Evolutionary conservation across 768 basidiomycete species (phyloP).

Genomic region (Epithele typhae): DNA sequence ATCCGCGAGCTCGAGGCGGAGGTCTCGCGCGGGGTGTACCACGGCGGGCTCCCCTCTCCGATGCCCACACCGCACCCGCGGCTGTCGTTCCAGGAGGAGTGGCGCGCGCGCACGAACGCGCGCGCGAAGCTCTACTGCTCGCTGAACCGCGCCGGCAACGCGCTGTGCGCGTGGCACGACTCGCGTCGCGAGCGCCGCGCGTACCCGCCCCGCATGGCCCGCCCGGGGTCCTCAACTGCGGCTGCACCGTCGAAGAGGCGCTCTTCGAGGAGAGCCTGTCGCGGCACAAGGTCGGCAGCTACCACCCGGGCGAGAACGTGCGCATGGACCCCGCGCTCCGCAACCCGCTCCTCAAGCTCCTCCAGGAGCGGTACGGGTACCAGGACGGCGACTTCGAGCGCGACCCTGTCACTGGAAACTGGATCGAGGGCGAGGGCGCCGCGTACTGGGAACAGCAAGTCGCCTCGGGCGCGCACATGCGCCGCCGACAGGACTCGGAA

Average conservation of each 20-base stretch:
- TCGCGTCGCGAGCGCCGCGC: conserved; percentile 77
- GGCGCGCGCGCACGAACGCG: conserved; percentile 71
- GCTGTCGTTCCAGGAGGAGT: conserved; percentile 50
- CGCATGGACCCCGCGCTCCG: conserved; percentile 87
- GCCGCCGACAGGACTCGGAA: conserved; percentile 8
- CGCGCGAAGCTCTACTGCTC: conserved; percentile 72
- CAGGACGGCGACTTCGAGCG: conserved; percentile 85
- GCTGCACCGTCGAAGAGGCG: conserved; percentile 80
- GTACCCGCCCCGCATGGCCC: conserved; percentile 81
- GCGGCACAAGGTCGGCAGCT: conserved; percentile 76
- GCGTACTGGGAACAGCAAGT: conserved; percentile 56
- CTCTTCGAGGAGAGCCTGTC: conserved; percentile 83
- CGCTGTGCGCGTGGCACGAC: conserved; percentile 88
- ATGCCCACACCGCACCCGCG: conserved; percentile 39
- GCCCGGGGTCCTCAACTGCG: conserved; percentile 75
- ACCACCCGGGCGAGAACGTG: conserved; percentile 78
- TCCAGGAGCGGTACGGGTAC: conserved; percentile 72
- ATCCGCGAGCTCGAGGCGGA: conserved; percentile 45
- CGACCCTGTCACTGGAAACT: conserved; percentile 56
- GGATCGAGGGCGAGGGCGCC: conserved; percentile 66
- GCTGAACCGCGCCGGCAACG: conserved; percentile 82
- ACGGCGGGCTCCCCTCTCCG: conserved; percentile 27
- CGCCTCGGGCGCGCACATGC: conserved; percentile 19
- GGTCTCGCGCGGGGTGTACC: conserved; percentile 27
- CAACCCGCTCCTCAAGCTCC: conserved; percentile 70